Base-by-base conservation (phyloP, 768 basidiomycete genomes). In the Podaxis rugospora region DNA sequence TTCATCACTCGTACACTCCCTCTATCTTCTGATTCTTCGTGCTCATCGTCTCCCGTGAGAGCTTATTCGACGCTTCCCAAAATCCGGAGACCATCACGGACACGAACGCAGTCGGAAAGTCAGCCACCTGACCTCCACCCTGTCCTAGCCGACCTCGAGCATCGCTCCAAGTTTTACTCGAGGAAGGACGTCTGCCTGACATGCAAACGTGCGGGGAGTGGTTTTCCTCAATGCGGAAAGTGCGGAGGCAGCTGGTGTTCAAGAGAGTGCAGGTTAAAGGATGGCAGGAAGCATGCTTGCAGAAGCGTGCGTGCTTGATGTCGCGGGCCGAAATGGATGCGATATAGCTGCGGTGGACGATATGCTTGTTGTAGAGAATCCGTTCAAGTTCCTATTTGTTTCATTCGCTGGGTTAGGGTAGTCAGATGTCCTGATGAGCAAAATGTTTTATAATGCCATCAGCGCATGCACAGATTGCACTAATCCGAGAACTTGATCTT, bases 401-500 rank as follows among this genome's bases (percentile, higher is more conserved):
- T 32, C 27, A 35, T 16, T 32, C 51, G 36, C n/a, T 9, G 28
- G 5, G 14, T 16, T 10, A 7, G 52, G 42, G 18, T 44, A 53
- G 35, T 13, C 52, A 18, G 11, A 23, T 55, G 35, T 36, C n/a
- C 21, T 40, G 23, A 47, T 50, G 21, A 35, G 2, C 35, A 39
- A 37, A 23, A 49, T 55, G 40, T 27, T 27, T 5, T n/a, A 23
- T n/a, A n/a, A 36, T 36, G 46, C 25, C 47, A 51, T 28, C 14
- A 9, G 39, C 9, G 11, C 21, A 49, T 49, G 27, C 18, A 21
- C 1, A 49, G 6, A 27, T 44, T 57, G 35, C 44, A 56, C 21
- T 40, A 63, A 56, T 72, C 74, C 54, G 72, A 75, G 64, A 84
- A 92, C 57, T 83, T 83, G 61, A 97, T 96, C 78, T 97, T 97